Conservation (phyloP, 2,329 filamentous ascomycete species). For the Neurospora sp. region DNA sequence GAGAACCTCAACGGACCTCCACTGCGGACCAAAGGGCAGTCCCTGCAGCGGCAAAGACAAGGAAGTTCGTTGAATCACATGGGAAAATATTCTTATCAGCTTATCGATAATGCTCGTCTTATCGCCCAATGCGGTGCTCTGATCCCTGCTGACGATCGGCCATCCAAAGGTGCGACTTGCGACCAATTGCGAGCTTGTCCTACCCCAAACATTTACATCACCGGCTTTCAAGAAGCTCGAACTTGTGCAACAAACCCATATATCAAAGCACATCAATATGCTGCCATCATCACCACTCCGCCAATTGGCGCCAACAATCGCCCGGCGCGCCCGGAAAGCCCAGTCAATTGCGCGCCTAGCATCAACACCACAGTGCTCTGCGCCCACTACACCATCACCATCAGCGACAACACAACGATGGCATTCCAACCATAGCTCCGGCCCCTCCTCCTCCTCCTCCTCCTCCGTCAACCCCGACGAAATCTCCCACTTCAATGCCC, state of each 20-base stretch:
- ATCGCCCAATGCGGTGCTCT: neutral
- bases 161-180: neutral
- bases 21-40: neutral
- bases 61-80: neutral
- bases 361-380: neutral
- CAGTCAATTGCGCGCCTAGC: neutral
- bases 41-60: neutral
- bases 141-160: neutral
- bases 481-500: constrained; percentile 86
- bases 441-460: constrained; percentile 28
- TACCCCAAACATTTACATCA: neutral
- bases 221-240: too few relatives aligned
- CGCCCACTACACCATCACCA: neutral
- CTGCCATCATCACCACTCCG: constrained; percentile 5
- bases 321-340: neutral
- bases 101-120: neutral
- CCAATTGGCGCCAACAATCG: neutral
- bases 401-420: neutral
- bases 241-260: neutral
- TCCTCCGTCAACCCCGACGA: constrained; percentile 81
- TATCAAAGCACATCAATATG: constrained; percentile 3
- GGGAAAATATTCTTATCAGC: neutral
- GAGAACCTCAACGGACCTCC: neutral
- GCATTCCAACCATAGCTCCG: constrained; percentile 7
- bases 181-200: neutral